These are phyloP conservation scores for Sideroxylon spinosum DNA, from an alignment of 179 eudicot genomes.

Conservation along the genomic window DNA sequence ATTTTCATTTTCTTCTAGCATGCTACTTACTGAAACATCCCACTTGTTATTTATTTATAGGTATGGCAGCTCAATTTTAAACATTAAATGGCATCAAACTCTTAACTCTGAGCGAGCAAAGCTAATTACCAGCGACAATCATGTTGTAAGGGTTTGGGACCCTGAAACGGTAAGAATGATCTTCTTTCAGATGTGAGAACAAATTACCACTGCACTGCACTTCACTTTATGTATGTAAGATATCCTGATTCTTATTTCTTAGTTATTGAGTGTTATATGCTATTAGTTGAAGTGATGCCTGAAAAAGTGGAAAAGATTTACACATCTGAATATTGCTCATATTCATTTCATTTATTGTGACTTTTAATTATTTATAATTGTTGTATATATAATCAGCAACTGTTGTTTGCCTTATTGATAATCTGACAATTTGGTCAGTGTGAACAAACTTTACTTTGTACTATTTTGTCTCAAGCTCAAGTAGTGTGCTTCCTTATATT, in stretches of 20 bases:
- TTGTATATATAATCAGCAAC: no score
- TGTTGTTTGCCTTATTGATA: conserved; percentile 4
- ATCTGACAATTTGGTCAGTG: background rate
- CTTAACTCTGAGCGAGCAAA: conserved; percentile 63
- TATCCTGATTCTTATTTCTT: background rate
- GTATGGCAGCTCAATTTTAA: conserved; percentile 84
- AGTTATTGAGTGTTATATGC: background rate
- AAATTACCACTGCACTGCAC: background rate
- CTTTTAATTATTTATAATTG: background rate
- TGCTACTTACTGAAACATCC: background rate
- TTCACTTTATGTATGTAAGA: background rate
- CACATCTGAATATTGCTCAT: background rate
- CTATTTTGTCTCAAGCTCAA: background rate
- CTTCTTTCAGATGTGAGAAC: background rate
- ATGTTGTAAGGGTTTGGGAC: conserved; percentile 91
- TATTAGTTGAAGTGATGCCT: background rate
- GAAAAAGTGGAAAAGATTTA: background rate
- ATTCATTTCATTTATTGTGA: background rate
- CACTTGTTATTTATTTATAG: conserved; percentile 32
- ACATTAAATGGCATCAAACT: conserved; percentile 89
- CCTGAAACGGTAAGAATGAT: conserved; percentile 68
- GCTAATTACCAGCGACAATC: conserved; percentile 73
- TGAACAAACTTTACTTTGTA: background rate
- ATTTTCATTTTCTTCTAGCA: background rate
- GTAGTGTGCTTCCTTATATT: background rate